Base-by-base conservation (phyloP, 768 basidiomycete species). In the Suillus sp. region DNA sequence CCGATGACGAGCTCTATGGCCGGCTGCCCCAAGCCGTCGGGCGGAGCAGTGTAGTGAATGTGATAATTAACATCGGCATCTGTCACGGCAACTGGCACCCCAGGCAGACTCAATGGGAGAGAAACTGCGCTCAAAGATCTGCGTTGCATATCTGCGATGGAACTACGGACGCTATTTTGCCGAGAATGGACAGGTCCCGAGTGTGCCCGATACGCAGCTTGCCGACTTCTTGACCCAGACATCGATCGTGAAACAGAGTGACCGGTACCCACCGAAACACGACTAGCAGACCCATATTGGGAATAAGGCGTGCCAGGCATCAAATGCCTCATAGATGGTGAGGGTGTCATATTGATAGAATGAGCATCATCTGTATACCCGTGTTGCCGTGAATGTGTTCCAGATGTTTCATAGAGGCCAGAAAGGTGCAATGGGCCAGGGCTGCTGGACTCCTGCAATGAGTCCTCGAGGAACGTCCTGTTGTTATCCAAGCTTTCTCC, bases 31-130 rank as follows among this genome's bases (percentile, higher is more conserved):
- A n/a, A n/a, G n/a, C n/a, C n/a, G n/a, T n/a, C n/a, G 2, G 68
- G 68, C 22, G 13, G 37, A 10, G 66, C 63, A 50, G 64, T 32
- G 4, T 50, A 13, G 8, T 22, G 18, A n/a, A 18, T 38, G 1
- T 30, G 20, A 11, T 16, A 4, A 4, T 48, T 11, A 6, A 48
- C 11, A 25, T 11, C 22, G 47, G 22, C 1, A 25, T 14, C 22
- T 48, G 47, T 13, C 13, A 14, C 5, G 4, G 32, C 32, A 6
- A 4, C 32, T 22, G 47, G 22, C 14, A 25, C 47, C 42, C 20
- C 13, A 22, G 47, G 47, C 10, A 25, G 13, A 48, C 11, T 22
- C 22, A 13, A 48, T 48, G 22, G 47, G 14, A 48, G 4, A 14
- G 47, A 25, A 25, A 48, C 47, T 14, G 9, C 13, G 22, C 13